These are phyloP conservation scores for Cochlearia excelsa DNA, from an alignment of 345 rosid genomes.

Conservation along the genomic window DNA sequence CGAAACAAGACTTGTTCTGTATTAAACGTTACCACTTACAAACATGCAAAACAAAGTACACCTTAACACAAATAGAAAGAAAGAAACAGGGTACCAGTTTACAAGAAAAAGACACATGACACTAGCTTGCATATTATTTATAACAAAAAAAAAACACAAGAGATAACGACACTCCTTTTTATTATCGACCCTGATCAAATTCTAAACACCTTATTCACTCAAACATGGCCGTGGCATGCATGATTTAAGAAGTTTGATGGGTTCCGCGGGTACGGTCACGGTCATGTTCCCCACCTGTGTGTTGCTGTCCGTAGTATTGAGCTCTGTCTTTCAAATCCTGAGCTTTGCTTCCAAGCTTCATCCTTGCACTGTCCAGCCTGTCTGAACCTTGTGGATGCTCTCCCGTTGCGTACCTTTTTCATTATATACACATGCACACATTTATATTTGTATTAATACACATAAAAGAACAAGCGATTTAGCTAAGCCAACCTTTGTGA, in stretches of 20 bases:
- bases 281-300: constrained; percentile 35
- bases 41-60: constrained; percentile 8
- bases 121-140: background rate
- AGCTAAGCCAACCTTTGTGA: background rate
- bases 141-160: constrained; percentile 1
- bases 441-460: background rate
- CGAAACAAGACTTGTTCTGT: too few species aligned
- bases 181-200: constrained; percentile 31
- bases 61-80: background rate
- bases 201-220: constrained; percentile 31
- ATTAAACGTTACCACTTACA: background rate
- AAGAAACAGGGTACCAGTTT: constrained; percentile 22
- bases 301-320: constrained; percentile 57
- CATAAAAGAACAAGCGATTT: background rate
- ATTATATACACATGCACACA: background rate
- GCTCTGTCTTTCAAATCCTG: constrained; percentile 75
- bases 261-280: constrained; percentile 32
- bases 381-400: constrained; percentile 65
- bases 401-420: constrained; percentile 65
- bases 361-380: constrained; percentile 60
- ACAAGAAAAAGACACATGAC: constrained; percentile 15
- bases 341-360: constrained; percentile 64
- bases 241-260: constrained; percentile 26
- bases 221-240: background rate
- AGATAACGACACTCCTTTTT: constrained; percentile 10